Evolutionary conservation across 129 eudicot species (phyloP).

Genomic region (carrot (Daucus carota)): DH1_v3.0 NC_030384.2:24720501-24721000

Average conservation of each 20-base stretch:
- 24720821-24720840: no score
- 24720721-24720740: neutral
- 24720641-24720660: neutral
- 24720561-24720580: neutral
- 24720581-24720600: neutral
- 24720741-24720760: neutral
- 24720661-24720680: neutral
- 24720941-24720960: no score
- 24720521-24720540: constrained; percentile 5
- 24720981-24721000: no score
- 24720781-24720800: neutral
- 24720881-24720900: no score
- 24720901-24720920: no score
- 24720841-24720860: no score
- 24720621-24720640: neutral
- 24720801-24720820: neutral
- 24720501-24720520: constrained; percentile 3
- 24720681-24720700: neutral
- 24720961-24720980: no score
- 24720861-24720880: no score
- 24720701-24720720: neutral
- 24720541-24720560: neutral
- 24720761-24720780: neutral
- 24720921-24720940: no score
- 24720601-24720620: neutral